Evolutionary conservation across 192 early-diverging fungal species (phyloP), one percentile per base, ranked within the genome.

Genomic region (Coemansia nantahalensis): DNA sequence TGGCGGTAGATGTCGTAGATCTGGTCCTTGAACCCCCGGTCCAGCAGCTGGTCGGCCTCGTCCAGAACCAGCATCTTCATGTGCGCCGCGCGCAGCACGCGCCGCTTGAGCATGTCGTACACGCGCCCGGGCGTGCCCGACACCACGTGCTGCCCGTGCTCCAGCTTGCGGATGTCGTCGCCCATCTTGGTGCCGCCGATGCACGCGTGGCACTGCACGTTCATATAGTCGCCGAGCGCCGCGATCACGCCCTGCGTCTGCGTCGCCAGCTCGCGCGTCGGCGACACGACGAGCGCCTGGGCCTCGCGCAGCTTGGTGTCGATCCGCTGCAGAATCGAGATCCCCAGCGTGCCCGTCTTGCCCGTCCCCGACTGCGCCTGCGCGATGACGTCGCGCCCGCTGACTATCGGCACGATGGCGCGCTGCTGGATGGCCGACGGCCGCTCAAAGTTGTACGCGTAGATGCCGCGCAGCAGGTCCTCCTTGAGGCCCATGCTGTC

Each of bases 371-470:
- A 96, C 80, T 98, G 94, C 12, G 93, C 92, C 73, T 97, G 94
- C 2, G 94, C 94, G 51, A 97, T 97, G 45, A 97, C 94, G 77
- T 97, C 94, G 42, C 90, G 84, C 26, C 90, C 90, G 51, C 79
- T 86, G 51, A 83, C 82, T 45, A 96, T 90, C 22, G 94, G 92
- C 61, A 83, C 65, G 49, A 97, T 98, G 35, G 94, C 94, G 76
- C 96, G 86, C 76, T 98, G 96, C 72, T 98, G 96, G 79, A 98
- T 98, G 48, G 96, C 92, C 4, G 93, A 97, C 5, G 94, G 96
- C 62, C 90, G 90, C 66, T 98, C 96, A 82, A 94, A 96, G 78
- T 92, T 94, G 83, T 96, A 95, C 18, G 94, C 95, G 63, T 95
- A 98, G 72, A 98, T 93, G 42, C 95, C 95, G 56, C 95, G 82